phyloP scores from a whole-genome alignment of 495 filamentous ascomycete genomes.

The Talaromyces ruber region DNA sequence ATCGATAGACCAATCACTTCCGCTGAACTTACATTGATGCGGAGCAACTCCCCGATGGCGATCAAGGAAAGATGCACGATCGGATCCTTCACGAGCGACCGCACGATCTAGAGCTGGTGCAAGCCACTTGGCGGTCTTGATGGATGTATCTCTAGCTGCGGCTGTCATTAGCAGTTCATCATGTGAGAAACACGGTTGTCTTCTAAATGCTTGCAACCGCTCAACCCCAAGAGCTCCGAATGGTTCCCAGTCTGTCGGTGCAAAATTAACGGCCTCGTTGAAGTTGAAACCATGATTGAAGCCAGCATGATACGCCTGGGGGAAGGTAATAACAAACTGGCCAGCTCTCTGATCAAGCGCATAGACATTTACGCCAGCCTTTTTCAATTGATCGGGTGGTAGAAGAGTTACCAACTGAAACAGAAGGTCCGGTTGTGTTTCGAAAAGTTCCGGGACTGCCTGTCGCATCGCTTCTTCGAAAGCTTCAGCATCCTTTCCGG shows the following conservation, averaged over 20 bases:
- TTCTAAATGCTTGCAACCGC: conserved; percentile 76
- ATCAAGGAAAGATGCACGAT: conserved; percentile 57
- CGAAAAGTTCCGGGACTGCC: conserved; percentile 92
- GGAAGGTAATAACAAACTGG: conserved; percentile 93
- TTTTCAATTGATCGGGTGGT: conserved; percentile 88
- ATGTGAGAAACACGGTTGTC: conserved; percentile 94
- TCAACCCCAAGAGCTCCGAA: conserved; percentile 82
- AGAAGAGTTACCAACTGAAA: conserved; percentile 96
- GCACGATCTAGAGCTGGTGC: conserved; percentile 78
- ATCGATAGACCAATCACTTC: conserved; percentile 15
- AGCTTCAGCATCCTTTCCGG: conserved; percentile 82
- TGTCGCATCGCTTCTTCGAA: conserved; percentile 94
- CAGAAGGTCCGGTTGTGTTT: conserved; percentile 91
- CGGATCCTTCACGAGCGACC: conserved; percentile 58
- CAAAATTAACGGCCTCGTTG: conserved; percentile 98
- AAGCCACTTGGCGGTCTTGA: conserved; percentile 92
- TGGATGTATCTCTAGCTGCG: conserved; percentile 66
- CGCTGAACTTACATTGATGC: conserved; percentile 38
- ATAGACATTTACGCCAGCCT: conserved; percentile 87
- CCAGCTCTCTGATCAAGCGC: conserved; percentile 91
- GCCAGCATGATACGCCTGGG: conserved; percentile 84
- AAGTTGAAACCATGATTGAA: conserved; percentile 99
- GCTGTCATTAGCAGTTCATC: conserved; percentile 94
- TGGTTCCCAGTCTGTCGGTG: conserved; percentile 93
- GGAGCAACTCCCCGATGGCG: conserved; percentile 49